Evolutionary conservation across 306 rosid species (phyloP).

Genomic region (Dryas octopetala): DNA sequence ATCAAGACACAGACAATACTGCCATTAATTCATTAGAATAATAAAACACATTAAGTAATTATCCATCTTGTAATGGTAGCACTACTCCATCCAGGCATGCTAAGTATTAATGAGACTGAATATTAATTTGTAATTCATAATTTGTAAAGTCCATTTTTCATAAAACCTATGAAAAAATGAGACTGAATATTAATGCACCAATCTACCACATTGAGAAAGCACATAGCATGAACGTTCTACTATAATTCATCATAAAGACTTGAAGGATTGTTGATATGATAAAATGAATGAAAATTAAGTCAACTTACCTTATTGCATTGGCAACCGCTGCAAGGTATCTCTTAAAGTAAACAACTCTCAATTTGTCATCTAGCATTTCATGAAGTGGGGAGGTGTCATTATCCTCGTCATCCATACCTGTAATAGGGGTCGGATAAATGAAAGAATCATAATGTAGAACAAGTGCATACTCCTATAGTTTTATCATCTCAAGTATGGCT

Average conservation of each 20-base stretch:
- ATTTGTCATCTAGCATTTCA: constrained; percentile 80
- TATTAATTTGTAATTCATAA: too few species aligned
- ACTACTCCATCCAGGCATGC: background rate
- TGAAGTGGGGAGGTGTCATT: constrained; percentile 51
- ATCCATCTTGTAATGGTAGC: background rate
- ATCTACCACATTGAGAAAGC: background rate
- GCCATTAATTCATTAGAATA: background rate
- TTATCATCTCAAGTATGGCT: background rate
- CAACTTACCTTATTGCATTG: constrained; percentile 76
- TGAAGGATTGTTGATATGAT: background rate
- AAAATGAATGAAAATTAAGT: constrained; percentile 4
- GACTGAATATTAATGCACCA: background rate
- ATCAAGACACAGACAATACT: background rate
- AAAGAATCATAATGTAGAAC: background rate
- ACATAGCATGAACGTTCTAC: background rate
- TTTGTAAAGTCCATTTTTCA: background rate
- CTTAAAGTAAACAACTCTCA: constrained; percentile 67
- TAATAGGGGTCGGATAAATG: background rate
- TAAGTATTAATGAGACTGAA: background rate
- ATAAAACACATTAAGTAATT: background rate
- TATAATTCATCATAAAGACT: background rate
- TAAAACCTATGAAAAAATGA: background rate
- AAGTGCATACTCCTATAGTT: background rate
- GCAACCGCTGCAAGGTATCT: constrained; percentile 67
- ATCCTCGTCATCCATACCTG: constrained; percentile 95